These are phyloP conservation scores for Ustilago shanxiensis DNA, from an alignment of 1,284 basidiomycete species.

Conservation along the genomic window DNA sequence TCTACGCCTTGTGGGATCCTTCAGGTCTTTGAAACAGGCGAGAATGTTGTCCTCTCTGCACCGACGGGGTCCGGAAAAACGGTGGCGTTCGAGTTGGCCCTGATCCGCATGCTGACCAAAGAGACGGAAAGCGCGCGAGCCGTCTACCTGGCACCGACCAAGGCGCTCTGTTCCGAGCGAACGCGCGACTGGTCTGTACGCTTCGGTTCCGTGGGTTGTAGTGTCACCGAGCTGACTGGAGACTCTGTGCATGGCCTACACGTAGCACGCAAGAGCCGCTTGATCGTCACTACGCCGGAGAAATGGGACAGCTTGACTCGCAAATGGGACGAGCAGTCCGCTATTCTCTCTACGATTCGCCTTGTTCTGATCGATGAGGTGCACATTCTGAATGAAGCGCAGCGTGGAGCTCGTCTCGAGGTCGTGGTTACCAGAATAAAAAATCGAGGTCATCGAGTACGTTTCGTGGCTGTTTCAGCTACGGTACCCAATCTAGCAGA, in stretches of 20 bases:
- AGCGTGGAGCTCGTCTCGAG: conserved; percentile 76
- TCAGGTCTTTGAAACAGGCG: conserved; percentile 78
- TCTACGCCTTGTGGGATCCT: not conserved
- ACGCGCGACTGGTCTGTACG: conserved; percentile 85
- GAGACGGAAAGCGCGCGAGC: conserved; percentile 73
- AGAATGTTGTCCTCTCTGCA: conserved; percentile 78
- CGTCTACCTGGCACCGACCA: conserved; percentile 94
- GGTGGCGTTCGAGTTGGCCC: conserved; percentile 89
- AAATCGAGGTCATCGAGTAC: conserved; percentile 74
- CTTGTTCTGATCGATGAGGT: conserved; percentile 87
- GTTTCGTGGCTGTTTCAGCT: conserved; percentile 90
- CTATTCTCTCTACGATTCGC: conserved; percentile 51
- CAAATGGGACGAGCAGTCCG: conserved; percentile 54
- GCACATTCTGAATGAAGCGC: conserved; percentile 87
- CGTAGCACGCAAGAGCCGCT: conserved; percentile 41
- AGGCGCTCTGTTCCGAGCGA: conserved; percentile 84
- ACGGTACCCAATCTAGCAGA: conserved; percentile 94
- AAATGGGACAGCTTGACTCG: conserved; percentile 60
- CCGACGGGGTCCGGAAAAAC: conserved; percentile 62
- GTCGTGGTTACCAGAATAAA: conserved; percentile 95
- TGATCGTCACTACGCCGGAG: conserved; percentile 76
- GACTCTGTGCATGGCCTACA: conserved; percentile 44
- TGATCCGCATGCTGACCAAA: conserved; percentile 80
- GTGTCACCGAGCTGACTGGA: conserved; percentile 85
- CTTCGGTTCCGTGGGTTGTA: conserved; percentile 77